Evolutionary conservation across 352 stramenopile genomes (phyloP).

Genomic region (Phytophthora crassamura): DNA sequence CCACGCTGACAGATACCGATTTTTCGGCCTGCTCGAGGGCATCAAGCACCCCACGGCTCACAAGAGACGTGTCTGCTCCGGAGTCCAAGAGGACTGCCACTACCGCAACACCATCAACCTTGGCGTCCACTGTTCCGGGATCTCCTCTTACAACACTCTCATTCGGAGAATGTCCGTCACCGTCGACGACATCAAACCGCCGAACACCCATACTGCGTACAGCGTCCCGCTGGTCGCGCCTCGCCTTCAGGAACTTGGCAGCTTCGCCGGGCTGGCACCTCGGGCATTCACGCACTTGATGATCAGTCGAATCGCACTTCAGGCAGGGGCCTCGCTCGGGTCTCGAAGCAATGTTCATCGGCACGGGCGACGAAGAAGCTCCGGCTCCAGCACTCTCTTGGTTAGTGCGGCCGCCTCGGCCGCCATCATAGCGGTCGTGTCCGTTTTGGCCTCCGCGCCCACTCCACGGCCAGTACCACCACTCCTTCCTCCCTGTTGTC

Average conservation of each 20-base stretch:
- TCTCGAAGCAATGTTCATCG: too few relatives aligned
- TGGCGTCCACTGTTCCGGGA: background rate
- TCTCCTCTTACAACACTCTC: background rate
- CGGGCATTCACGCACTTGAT: background rate
- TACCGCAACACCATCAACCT: background rate
- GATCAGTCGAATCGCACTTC: background rate
- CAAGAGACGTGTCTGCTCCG: background rate
- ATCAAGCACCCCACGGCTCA: background rate
- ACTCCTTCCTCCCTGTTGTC: background rate
- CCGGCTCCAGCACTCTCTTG: too few relatives aligned
- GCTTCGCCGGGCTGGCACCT: background rate
- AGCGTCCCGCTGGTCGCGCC: background rate
- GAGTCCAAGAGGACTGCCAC: background rate
- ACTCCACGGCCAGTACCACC: background rate
- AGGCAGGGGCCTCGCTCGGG: too few relatives aligned
- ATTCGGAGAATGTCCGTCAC: too few relatives aligned
- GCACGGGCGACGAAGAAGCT: too few relatives aligned
- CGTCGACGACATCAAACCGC: background rate
- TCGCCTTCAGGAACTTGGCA: background rate
- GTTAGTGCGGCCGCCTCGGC: background rate
- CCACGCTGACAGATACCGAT: background rate
- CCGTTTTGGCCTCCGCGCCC: too few relatives aligned
- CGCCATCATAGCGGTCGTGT: too few relatives aligned
- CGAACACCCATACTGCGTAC: background rate
- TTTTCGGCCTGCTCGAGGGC: background rate